Percentiles rank a stretch among this genome's conserved stretches.
Evolutionary conservation across 2,329 filamentous ascomycete genomes (phyloP).

Genomic region (Passalora sequoiae): DNA sequence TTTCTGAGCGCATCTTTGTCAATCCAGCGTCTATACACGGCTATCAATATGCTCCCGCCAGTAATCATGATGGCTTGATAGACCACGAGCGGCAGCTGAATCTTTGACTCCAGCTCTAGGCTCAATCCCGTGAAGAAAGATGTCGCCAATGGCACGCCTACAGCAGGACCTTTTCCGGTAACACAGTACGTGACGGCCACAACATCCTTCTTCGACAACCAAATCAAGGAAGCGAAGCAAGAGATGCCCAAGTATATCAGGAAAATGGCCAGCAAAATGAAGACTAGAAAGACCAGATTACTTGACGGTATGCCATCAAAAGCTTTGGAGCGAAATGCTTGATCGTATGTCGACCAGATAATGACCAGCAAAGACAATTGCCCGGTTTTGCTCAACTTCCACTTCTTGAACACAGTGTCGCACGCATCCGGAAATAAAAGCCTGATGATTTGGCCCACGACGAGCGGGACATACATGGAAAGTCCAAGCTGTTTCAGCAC

Average conservation of each 20-base stretch:
- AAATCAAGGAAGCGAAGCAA: conserved; percentile 50
- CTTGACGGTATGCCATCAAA: conserved; percentile 54
- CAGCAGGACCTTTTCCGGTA: conserved; percentile 65
- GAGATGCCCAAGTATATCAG: conserved; percentile 59
- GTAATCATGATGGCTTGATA: conserved; percentile 47
- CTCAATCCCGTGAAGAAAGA: conserved; percentile 61
- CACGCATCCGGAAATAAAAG: conserved; percentile 51
- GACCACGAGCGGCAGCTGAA: conserved; percentile 60
- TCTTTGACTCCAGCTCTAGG: conserved; percentile 51
- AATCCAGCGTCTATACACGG: conserved; percentile 41
- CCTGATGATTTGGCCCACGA: conserved; percentile 56
- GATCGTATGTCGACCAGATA: conserved; percentile 63
- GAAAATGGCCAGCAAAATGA: conserved; percentile 62
- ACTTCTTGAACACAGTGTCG: conserved; percentile 49
- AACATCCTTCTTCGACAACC: conserved; percentile 56
- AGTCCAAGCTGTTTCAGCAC: conserved; percentile 66
- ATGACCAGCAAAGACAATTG: conserved; percentile 46
- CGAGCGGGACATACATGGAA: conserved; percentile 60
- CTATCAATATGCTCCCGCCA: conserved; percentile 39
- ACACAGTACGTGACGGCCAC: conserved; percentile 69
- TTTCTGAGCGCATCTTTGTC: conserved; percentile 48
- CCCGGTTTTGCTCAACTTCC: conserved; percentile 43
- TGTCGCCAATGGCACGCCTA: conserved; percentile 63
- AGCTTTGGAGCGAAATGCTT: conserved; percentile 59
- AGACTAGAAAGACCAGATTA: conserved; percentile 62